Evolutionary conservation across 2,329 filamentous ascomycete species (phyloP).

Genomic region (Tolypocladium ophioglossoides): DNA sequence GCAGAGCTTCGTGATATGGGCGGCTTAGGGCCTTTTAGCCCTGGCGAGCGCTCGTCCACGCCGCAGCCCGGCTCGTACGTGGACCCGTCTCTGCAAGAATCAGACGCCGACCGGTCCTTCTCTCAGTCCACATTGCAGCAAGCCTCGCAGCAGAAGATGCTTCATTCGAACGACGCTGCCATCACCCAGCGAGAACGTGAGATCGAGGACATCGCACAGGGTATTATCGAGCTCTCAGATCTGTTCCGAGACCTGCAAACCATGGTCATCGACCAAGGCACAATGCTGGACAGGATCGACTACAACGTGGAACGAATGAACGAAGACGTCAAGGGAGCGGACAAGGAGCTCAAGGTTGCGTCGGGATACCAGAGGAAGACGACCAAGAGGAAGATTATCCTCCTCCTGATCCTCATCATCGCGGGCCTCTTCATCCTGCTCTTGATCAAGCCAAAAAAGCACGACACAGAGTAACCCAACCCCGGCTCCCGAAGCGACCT

Average conservation of each 20-base stretch:
- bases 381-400: slow-evolving; percentile 85
- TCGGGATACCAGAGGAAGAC: slow-evolving; percentile 81
- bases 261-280: slow-evolving; percentile 91
- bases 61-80: slow-evolving; percentile 48
- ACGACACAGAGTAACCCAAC: slow-evolving; percentile 10
- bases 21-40: slow-evolving; percentile 40
- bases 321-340: slow-evolving; percentile 84
- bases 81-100: slow-evolving; percentile 84
- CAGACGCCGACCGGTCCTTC: slow-evolving; percentile 84
- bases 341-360: slow-evolving; percentile 82
- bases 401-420: slow-evolving; percentile 77
- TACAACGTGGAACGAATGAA: slow-evolving; percentile 96
- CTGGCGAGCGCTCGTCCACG: slow-evolving; percentile 41
- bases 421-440: slow-evolving; percentile 79
- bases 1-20: slow-evolving; percentile 66
- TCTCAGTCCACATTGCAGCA: slow-evolving; percentile 83
- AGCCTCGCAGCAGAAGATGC: slow-evolving; percentile 54
- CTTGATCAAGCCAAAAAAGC: slow-evolving; percentile 64
- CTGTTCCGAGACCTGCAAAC: slow-evolving; percentile 93
- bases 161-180: slow-evolving; percentile 67
- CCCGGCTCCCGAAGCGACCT: background rate
- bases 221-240: slow-evolving; percentile 93
- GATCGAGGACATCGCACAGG: slow-evolving; percentile 95
- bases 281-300: slow-evolving; percentile 87
- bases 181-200: slow-evolving; percentile 91